Evolutionary conservation across 805 yeast species (phyloP), one percentile per base, ranked within the genome.

Genomic region (Nadsonia fulvescens): DNA sequence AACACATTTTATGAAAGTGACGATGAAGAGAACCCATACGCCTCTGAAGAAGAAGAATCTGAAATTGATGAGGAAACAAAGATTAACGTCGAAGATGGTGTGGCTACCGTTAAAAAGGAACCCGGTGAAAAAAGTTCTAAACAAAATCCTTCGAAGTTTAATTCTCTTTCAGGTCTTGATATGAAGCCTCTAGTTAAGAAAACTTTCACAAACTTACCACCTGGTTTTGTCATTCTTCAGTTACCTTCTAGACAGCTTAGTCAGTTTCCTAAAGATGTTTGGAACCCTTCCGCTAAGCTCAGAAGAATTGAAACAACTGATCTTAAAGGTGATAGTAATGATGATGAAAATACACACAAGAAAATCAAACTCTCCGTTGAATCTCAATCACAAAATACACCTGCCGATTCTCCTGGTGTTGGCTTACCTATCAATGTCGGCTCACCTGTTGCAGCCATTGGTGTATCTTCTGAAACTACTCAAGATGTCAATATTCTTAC

Each of bases 1-100:
- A 74, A 73, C 38, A 92, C 53, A 22, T 83, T 79, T 24, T 82
- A 86, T 39, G 91, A 77, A 36, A 86, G 78, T 28, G 89, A 81
- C 29, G 68, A 65, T 12, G 61, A 62, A 23, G 79, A 81, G 45
- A 94, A 94, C 20, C 82, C 81, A 42, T 55, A 75, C 12, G 67
- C 74, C 24, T 66, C 77, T 42, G 78, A 70, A 26, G 52, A 73
- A 28, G 59, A 64, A 23, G 58, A 56, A 19, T 63, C 61, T 9
- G 57, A 54, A 24, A 53, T 54, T n/a, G 51, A 47, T 3, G 61
- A 53, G 17, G 53, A 51, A 4, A 56, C 35, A 7, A 27, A 28
- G 20, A 21, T 19, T 23, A 25, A 22, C 28, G 25, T 8, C 16
- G 33, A 20, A 31, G 37, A 16, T 35, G 43, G 29, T 32, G 28